These are phyloP conservation scores for Sherardia arvensis DNA, from an alignment of 257 asterid genomes.

Conservation along the genomic window DNA sequence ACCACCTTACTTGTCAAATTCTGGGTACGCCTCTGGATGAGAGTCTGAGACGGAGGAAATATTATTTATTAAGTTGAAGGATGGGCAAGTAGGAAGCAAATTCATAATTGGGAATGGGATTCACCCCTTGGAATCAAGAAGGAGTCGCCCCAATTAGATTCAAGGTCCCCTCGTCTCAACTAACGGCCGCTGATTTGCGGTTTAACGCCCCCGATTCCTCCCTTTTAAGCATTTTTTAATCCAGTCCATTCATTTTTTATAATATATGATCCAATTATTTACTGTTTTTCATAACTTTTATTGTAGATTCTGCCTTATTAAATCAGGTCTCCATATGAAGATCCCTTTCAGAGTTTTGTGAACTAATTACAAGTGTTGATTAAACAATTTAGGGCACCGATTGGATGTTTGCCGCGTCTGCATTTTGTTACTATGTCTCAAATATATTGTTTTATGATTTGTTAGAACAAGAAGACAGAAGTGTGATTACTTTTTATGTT, in stretches of 20 bases:
- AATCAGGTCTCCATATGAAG: not conserved
- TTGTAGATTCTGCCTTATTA: not conserved
- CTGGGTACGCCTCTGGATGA: too few relatives aligned
- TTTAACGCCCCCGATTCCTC: not conserved
- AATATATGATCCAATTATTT: not conserved
- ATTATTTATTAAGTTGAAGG: not conserved
- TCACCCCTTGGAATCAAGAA: constrained; percentile 37
- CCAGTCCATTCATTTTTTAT: not conserved
- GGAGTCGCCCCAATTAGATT: constrained; percentile 15
- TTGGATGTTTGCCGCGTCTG: constrained; percentile 7
- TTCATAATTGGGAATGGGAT: not conserved
- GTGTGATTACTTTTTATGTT: not conserved
- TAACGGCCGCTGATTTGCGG: constrained; percentile 25
- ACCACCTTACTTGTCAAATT: too few relatives aligned
- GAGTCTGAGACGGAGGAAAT: too few relatives aligned
- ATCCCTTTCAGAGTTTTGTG: not conserved
- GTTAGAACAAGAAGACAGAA: not conserved
- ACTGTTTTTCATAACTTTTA: not conserved
- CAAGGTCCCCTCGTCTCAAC: constrained; percentile 30
- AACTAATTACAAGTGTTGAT: not conserved
- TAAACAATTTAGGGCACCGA: not conserved
- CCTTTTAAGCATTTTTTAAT: not conserved
- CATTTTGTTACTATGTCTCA: too few relatives aligned
- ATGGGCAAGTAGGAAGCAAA: not conserved
- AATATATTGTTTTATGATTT: too few relatives aligned